Conservation (phyloP, 2,329 filamentous ascomycete genomes). For the Cercospora zeae-maydis region DNA sequence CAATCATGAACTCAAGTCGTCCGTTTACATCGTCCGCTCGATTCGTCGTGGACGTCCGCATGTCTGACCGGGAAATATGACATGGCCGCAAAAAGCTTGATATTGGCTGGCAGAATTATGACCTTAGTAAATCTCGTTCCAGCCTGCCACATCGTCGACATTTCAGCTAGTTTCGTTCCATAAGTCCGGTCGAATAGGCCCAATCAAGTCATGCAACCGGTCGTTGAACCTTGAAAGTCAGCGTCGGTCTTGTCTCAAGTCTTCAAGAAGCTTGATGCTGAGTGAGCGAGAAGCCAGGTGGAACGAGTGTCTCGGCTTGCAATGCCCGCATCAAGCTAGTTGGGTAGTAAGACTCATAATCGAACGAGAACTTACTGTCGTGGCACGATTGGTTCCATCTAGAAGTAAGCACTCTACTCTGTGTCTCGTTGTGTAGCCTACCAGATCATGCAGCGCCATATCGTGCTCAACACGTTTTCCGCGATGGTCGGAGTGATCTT, state of each 20-base stretch:
- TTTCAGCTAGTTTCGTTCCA: background rate
- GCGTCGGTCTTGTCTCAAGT: background rate
- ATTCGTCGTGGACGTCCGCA: too few species aligned
- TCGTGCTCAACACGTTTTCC: background rate
- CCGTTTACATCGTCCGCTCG: too few species aligned
- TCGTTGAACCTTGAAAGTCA: background rate
- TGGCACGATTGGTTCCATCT: background rate
- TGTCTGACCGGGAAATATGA: background rate
- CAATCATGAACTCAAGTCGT: too few species aligned
- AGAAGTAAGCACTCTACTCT: background rate
- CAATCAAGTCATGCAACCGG: background rate
- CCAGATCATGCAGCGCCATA: background rate
- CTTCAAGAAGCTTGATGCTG: background rate
- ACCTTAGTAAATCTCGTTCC: background rate
- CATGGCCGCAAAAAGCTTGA: background rate
- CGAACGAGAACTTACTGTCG: background rate
- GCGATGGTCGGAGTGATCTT: background rate
- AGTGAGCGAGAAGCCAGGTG: background rate
- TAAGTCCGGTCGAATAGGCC: background rate
- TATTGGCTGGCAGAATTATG: background rate
- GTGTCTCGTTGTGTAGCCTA: background rate
- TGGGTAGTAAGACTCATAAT: background rate
- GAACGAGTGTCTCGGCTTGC: background rate
- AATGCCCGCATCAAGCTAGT: background rate
- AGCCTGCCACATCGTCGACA: background rate